A percentile compares a stretch with the other conserved stretches of the same genome.
phyloP scores from a whole-genome alignment of 305 asterid species.

The Striga hermonthica region DNA sequence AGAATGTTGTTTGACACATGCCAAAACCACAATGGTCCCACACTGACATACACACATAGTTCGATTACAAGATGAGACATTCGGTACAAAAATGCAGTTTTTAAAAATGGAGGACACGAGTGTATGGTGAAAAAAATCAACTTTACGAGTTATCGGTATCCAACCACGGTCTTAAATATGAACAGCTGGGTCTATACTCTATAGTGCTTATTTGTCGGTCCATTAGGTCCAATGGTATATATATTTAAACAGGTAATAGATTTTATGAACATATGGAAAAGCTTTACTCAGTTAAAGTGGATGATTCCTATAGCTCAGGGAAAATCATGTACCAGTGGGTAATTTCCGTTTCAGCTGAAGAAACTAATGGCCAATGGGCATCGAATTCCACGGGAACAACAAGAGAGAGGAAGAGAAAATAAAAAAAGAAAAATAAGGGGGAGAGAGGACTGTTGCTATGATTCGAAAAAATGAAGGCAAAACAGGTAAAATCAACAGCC shows the following conservation, averaged over 20 bases:
- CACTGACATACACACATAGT: too few species aligned
- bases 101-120: background rate
- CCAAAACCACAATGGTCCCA: too few species aligned
- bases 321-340: too few species aligned
- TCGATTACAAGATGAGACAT: too few species aligned
- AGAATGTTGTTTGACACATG: too few species aligned
- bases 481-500: background rate
- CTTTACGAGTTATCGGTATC: slow-evolving; percentile 5
- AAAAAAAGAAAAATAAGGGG: background rate
- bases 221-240: too few species aligned
- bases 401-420: background rate
- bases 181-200: background rate
- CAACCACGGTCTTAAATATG: background rate
- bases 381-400: background rate
- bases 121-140: background rate
- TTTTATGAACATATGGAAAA: too few species aligned
- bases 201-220: too few species aligned
- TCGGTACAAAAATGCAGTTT: background rate
- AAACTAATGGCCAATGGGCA: background rate
- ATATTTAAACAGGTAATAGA: background rate
- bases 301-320: too few species aligned
- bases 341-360: background rate
- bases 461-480: background rate
- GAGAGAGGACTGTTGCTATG: background rate
- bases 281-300: too few species aligned